Evolutionary conservation across 2,329 filamentous ascomycete species (phyloP).

Genomic region (Pseudopyrenochaeta lycopersici): DNA sequence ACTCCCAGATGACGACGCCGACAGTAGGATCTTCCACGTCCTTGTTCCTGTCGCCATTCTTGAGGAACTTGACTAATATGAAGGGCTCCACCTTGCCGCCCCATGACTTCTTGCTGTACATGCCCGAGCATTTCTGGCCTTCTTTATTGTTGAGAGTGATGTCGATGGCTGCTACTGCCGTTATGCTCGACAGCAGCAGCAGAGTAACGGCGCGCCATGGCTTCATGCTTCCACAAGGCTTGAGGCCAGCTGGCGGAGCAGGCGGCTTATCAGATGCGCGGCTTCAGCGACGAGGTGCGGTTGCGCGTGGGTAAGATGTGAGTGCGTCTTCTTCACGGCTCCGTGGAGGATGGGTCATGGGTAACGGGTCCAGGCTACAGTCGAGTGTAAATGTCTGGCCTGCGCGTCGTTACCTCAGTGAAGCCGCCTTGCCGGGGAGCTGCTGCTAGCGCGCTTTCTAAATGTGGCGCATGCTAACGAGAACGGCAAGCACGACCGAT

Average conservation of each 20-base stretch:
- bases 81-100: constrained; percentile 88
- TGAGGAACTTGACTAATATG: constrained; percentile 82
- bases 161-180: constrained; percentile 48
- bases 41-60: constrained; percentile 59
- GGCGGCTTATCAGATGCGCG: constrained; percentile 8
- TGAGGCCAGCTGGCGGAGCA: constrained; percentile 42
- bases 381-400: constrained; percentile 21
- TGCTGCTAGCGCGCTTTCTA: constrained; percentile 16
- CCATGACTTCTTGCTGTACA: constrained; percentile 93
- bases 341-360: constrained; percentile 3
- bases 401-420: constrained; percentile 32
- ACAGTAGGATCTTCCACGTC: constrained; percentile 76
- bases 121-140: constrained; percentile 85
- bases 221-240: constrained; percentile 43
- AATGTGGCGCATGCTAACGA: constrained; percentile 23
- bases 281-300: constrained; percentile 2
- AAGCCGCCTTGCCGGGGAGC: constrained; percentile 18
- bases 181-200: constrained; percentile 44
- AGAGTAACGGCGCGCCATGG: constrained; percentile 42
- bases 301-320: neutral
- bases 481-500: constrained; percentile 2
- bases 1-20: constrained; percentile 92
- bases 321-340: neutral
- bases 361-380: constrained; percentile 8
- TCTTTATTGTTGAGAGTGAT: constrained; percentile 71